phyloP scores from a whole-genome alignment of 2,329 filamentous ascomycete species.

The Fulvia fulva region DNA sequence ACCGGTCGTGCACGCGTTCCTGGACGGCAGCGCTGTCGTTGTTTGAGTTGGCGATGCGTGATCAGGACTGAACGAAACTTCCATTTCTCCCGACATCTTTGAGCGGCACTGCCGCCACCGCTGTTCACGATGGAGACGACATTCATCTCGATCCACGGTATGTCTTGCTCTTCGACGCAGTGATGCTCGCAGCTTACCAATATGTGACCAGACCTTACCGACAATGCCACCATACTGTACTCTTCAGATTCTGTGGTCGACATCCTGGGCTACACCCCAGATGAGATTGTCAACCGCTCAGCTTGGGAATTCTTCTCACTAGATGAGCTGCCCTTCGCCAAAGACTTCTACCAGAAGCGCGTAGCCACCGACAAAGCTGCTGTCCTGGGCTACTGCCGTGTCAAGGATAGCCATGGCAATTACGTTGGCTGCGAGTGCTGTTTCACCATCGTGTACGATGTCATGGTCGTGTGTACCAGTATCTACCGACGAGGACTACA shows the following conservation, averaged over 20 bases:
- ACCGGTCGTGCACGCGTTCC: not conserved
- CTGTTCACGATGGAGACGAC: conserved; percentile 45
- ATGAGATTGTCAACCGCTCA: conserved; percentile 71
- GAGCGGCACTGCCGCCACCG: not conserved
- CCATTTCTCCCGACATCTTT: not conserved
- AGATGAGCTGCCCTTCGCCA: conserved; percentile 72
- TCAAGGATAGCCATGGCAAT: conserved; percentile 63
- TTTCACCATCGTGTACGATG: conserved; percentile 84
- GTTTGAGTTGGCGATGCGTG: conserved; percentile 4
- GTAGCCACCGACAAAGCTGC: conserved; percentile 79
- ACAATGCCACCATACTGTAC: conserved; percentile 75
- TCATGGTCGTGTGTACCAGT: conserved; percentile 78
- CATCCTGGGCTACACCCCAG: conserved; percentile 73
- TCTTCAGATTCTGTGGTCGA: conserved; percentile 79
- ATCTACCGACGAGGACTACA: conserved; percentile 66
- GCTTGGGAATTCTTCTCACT: conserved; percentile 85
- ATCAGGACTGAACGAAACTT: not conserved
- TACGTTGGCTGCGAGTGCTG: conserved; percentile 84
- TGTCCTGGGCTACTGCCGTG: conserved; percentile 73
- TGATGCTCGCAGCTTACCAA: not conserved
- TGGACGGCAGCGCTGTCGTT: not conserved
- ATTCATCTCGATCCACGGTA: conserved; percentile 88
- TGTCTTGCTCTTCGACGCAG: conserved; percentile 34
- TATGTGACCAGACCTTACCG: conserved; percentile 58
- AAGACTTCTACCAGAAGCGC: conserved; percentile 67